Evolutionary conservation across 129 eudicot species (phyloP).

Genomic region (Artemisia argyi): DNA sequence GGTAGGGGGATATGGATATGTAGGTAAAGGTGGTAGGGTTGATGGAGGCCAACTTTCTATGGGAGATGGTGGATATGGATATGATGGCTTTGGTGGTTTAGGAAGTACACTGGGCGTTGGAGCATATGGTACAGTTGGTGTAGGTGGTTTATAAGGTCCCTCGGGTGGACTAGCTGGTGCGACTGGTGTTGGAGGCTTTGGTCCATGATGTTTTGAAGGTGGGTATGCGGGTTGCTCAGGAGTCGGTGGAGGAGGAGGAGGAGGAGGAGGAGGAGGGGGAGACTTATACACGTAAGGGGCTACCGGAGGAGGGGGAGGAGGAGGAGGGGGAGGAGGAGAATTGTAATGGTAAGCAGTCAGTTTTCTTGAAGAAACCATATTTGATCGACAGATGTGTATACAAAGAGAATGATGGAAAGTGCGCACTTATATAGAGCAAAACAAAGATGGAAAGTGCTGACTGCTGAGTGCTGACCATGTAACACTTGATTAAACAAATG

Average conservation of each 20-base stretch:
- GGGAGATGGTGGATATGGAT: slow-evolving; percentile 9
- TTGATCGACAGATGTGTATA: slow-evolving; percentile 9
- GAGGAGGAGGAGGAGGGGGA: slow-evolving; percentile 3
- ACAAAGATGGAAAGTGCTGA: background rate
- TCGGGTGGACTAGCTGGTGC: slow-evolving; percentile 25
- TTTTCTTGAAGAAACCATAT: slow-evolving; percentile 20
- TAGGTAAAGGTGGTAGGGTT: slow-evolving; percentile 18
- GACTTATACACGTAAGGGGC: background rate
- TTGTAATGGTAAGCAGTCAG: background rate
- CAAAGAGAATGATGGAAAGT: background rate
- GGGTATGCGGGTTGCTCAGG: slow-evolving; percentile 20
- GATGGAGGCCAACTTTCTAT: slow-evolving; percentile 21
- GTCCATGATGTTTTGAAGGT: slow-evolving; percentile 18
- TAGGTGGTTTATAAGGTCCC: slow-evolving; percentile 27
- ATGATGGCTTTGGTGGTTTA: slow-evolving; percentile 17
- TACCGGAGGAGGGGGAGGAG: background rate
- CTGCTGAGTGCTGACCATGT: background rate
- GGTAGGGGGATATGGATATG: slow-evolving; percentile 15
- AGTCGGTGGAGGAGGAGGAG: slow-evolving; percentile 28
- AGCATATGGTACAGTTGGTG: slow-evolving; percentile 16
- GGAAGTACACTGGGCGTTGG: slow-evolving; percentile 18
- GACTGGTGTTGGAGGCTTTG: slow-evolving; percentile 22
- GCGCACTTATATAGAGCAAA: background rate
- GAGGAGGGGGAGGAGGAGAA: background rate
- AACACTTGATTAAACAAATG: background rate